Percentiles rank a stretch among this genome's conserved stretches.
Conservation (phyloP, 164 flowering plant genomes). For the Vitis riparia region DNA sequence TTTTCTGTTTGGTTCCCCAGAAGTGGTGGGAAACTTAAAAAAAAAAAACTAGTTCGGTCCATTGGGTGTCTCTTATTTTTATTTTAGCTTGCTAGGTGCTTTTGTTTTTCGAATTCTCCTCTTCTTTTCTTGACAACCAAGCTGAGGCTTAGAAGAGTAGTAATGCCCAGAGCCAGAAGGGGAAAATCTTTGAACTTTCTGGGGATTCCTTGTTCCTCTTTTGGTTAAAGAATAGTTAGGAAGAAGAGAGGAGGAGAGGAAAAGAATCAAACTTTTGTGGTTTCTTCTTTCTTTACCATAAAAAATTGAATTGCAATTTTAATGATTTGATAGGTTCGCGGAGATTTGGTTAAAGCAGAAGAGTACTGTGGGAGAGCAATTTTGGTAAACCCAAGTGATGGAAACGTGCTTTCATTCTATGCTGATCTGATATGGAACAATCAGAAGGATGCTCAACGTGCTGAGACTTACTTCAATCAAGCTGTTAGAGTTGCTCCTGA, state of each 20-base stretch:
- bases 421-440: constrained; percentile 49
- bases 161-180: too few relatives aligned
- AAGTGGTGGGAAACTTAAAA: too few relatives aligned
- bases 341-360: constrained; percentile 44
- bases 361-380: constrained; percentile 55
- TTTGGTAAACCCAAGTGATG: constrained; percentile 40
- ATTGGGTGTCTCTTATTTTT: too few relatives aligned
- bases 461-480: constrained; percentile 39
- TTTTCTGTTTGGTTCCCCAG: background rate
- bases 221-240: too few relatives aligned
- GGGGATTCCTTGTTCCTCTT: too few relatives aligned
- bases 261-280: background rate
- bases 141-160: too few relatives aligned
- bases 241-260: background rate
- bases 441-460: constrained; percentile 33
- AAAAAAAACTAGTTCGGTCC: too few relatives aligned
- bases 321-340: constrained; percentile 23
- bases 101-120: too few relatives aligned
- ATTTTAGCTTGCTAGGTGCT: too few relatives aligned
- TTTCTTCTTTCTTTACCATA: too few relatives aligned
- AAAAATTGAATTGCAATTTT: background rate
- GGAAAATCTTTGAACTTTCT: too few relatives aligned
- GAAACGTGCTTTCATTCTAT: constrained; percentile 35
- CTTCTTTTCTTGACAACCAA: too few relatives aligned
- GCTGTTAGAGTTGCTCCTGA: constrained; percentile 43